A percentile compares a stretch with the other conserved stretches of the same genome.
These are phyloP conservation scores for Clonostachys rhizophaga DNA, from an alignment of 2,329 filamentous ascomycete genomes.

Conservation along the genomic window DNA sequence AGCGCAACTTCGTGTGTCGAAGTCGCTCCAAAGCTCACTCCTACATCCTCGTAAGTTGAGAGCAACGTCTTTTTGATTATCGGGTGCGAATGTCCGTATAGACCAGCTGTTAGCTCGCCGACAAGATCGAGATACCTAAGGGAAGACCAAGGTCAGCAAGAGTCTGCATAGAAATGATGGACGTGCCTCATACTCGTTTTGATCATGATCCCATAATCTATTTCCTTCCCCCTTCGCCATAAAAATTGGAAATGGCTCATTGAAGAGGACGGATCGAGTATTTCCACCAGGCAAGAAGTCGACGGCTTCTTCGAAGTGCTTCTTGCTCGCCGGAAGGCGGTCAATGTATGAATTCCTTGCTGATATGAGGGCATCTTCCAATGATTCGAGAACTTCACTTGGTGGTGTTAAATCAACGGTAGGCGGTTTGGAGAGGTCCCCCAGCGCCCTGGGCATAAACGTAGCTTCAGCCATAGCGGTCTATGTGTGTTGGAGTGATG, in stretches of 20 bases:
- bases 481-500: no score
- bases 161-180: no score
- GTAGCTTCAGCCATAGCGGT: no score
- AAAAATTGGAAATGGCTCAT: constrained; percentile 35
- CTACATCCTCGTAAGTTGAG: constrained; percentile 34
- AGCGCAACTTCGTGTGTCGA: constrained; percentile 44
- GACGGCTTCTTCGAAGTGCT: constrained; percentile 27
- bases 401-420: no score
- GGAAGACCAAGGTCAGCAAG: neutral
- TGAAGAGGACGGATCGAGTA: constrained; percentile 37
- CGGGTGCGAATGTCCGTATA: constrained; percentile 62
- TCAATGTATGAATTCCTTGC: no score
- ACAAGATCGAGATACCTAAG: constrained; percentile 53
- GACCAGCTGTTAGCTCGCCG: constrained; percentile 58
- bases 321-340: constrained; percentile 19
- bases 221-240: constrained; percentile 28
- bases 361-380: no score
- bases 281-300: constrained; percentile 37
- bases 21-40: constrained; percentile 50
- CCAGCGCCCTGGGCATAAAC: no score
- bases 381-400: no score
- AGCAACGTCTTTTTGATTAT: constrained; percentile 43
- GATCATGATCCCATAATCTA: constrained; percentile 33
- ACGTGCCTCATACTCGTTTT: no score
- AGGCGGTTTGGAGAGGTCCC: no score